Evolutionary conservation across 805 yeast species (phyloP), one percentile per base, ranked within the genome.

Genomic region (Kuraishia capsulata): DNA sequence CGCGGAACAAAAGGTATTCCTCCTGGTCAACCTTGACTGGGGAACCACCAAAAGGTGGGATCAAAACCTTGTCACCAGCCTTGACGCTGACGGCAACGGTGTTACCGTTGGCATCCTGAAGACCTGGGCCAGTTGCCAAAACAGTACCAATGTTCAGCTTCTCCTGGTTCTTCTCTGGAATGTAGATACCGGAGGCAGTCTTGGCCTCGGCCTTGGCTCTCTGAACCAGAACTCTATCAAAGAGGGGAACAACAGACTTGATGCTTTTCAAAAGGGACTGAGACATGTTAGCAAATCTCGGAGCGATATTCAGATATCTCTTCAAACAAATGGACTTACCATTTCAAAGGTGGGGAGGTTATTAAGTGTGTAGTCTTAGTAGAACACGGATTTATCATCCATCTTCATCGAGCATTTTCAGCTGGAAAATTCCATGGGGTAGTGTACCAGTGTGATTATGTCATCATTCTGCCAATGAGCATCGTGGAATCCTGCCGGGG

Each of bases 191-290:
- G 33, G 92, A 79, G 41, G 95, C 83, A 43, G 97, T 89, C 70
- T 88, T 74, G 49, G 90, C 73, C 56, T 85, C 81, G 43, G 95
- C 95, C 73, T 87, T 88, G 57, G 82, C 66, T 65, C 97, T 84
- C 71, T 89, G 97, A 45, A 92, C 96, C 46, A 92, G 77, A 44
- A 92, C 90, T 68, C 98, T 83, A 79, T 92, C 97, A 51, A 92
- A 73, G 51, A 94, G 78, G 47, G 98, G 98, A 49, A 81, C 80
- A 58, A 92, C 81, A 42, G 87, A 75, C 67, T 87, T 82, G 53
- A 86, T 92, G 49, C 85, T 78, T 64, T 85, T 87, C 59, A 83
- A 66, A 48, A 83, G 58, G 43, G 76, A 64, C 31, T 28, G 26
- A 11, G 26, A 23, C 26, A 28, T 28, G 31, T 6, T 24, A 24